Evolutionary conservation across 225 moss, liverwort and hornwort species (phyloP), one percentile per base, ranked within the genome.

Genomic region (Asterella californica): DNA sequence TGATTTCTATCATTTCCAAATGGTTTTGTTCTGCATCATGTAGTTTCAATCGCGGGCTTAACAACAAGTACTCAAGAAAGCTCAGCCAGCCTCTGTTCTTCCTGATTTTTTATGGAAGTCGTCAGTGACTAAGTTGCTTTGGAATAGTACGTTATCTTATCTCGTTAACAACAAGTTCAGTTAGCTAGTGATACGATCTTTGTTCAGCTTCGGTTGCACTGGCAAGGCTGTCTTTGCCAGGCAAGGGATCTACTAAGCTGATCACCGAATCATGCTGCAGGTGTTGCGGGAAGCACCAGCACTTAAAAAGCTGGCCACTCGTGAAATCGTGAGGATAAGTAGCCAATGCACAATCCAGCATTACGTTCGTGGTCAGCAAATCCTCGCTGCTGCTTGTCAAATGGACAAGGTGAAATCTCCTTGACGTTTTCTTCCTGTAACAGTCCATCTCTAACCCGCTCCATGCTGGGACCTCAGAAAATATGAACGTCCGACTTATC

Each of bases 231-330:
- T 7, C 42, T 7, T 7, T 42, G 3, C 7, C 42, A 42, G 42
- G 42, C 42, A 7, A 42, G 42, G 42, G 42, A 42, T 27, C n/a
- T 64, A 38, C 47, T 38, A 10, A 42, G 42, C 15, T 72, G 15
- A 52, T 52, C 30, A 67, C 8, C n/a, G 15, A 47, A 74, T 32
- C n/a, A 27, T 50, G 49, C 33, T 65, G 47, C 72, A 96, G 96
- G 94, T 93, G 61, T 63, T 96, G 59, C 86, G 94, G 65, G 96
- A 96, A 82, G 86, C 92, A 81, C 91, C 89, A 3, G 77, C 82
- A 46, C 84, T 96, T 57, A 93, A 96, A 79, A 90, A 86, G 65
- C 79, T 96, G 72, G 74, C 90, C 53, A 96, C 96, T 71, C 87
- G 87, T 76, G 96, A 96, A 30, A 86, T 96, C 55, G 89, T 96